Conservation (phyloP, 306 rosid genomes). For the Inga oerstediana region DNA sequence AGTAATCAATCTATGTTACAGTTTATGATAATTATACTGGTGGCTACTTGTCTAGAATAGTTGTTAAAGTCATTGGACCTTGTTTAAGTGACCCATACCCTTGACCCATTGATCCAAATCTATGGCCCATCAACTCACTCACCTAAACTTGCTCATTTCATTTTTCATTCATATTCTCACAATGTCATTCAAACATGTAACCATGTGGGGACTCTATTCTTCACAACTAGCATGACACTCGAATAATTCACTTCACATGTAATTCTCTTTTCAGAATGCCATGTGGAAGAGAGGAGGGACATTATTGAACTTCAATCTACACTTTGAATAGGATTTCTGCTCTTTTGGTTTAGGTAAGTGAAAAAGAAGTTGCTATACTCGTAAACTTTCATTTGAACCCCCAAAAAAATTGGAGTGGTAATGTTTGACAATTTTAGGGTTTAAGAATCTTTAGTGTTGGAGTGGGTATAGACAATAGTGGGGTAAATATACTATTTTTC, state of each 20-base stretch:
- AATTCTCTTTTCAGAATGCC: not conserved
- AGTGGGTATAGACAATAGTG: not conserved
- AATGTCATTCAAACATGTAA: too few species aligned
- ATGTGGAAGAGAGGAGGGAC: not conserved
- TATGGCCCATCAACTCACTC: not conserved
- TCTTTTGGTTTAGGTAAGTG: not conserved
- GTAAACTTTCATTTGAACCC: not conserved
- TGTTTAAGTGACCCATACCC: not conserved
- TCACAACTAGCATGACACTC: too few species aligned
- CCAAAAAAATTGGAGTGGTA: not conserved
- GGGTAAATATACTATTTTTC: not conserved
- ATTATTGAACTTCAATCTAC: not conserved
- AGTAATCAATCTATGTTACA: not conserved
- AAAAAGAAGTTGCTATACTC: not conserved
- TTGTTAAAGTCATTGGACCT: not conserved
- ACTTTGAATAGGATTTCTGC: not conserved
- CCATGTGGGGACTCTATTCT: too few species aligned
- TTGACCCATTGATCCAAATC: not conserved
- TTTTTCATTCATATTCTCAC: too few species aligned
- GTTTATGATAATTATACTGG: not conserved
- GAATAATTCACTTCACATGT: not conserved
- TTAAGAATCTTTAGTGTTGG: not conserved
- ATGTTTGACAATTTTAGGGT: not conserved
- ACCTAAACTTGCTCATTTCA: not conserved
- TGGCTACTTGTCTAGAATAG: not conserved